A percentile compares a stretch with the other conserved stretches of the same genome.
These are phyloP conservation scores for Phytophthora capsici DNA, from an alignment of 352 stramenopile genomes.

Conservation along the genomic window DNA sequence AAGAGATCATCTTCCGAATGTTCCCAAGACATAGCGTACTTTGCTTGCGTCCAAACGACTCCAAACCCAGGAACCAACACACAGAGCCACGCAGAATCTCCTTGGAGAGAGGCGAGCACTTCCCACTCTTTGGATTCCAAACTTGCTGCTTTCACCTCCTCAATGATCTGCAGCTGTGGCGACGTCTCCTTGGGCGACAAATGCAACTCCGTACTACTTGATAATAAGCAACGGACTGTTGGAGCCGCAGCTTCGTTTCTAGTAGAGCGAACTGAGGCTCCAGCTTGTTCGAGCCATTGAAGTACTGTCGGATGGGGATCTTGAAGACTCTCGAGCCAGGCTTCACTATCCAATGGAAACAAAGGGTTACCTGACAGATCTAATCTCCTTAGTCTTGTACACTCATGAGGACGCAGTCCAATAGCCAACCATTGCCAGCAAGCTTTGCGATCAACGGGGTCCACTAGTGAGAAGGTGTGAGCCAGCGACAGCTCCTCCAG, in stretches of 20 bases:
- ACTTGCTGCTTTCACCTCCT: slow-evolving; percentile 25
- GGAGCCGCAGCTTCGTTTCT: slow-evolving; percentile 1
- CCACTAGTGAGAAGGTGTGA: slow-evolving; percentile 33
- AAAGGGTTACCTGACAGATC: slow-evolving; percentile 41
- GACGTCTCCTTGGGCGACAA: slow-evolving; percentile 21
- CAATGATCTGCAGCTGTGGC: slow-evolving; percentile 30
- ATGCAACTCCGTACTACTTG: slow-evolving; percentile 30
- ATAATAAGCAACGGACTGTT: slow-evolving; percentile 25
- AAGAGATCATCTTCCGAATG: slow-evolving; percentile 9
- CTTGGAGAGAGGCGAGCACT: slow-evolving; percentile 22
- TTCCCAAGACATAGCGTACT: slow-evolving; percentile 29
- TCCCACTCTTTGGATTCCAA: slow-evolving; percentile 32
- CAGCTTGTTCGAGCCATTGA: slow-evolving; percentile 17
- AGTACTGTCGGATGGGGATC: slow-evolving; percentile 24
- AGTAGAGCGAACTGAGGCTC: neutral
- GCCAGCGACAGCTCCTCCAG: slow-evolving; percentile 40
- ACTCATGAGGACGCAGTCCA: slow-evolving; percentile 22
- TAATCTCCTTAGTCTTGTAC: slow-evolving; percentile 23
- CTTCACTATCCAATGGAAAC: slow-evolving; percentile 36
- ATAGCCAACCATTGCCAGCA: slow-evolving; percentile 46
- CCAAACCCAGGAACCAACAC: slow-evolving; percentile 38
- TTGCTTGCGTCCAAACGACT: slow-evolving; percentile 30
- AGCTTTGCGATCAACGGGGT: slow-evolving; percentile 29
- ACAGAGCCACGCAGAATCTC: slow-evolving; percentile 29
- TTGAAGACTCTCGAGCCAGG: slow-evolving; percentile 32